A percentile compares a stretch with the other conserved stretches of the same genome.
Conservation (phyloP, 805 yeast species). For the Yarrowia keelungensis region DNA sequence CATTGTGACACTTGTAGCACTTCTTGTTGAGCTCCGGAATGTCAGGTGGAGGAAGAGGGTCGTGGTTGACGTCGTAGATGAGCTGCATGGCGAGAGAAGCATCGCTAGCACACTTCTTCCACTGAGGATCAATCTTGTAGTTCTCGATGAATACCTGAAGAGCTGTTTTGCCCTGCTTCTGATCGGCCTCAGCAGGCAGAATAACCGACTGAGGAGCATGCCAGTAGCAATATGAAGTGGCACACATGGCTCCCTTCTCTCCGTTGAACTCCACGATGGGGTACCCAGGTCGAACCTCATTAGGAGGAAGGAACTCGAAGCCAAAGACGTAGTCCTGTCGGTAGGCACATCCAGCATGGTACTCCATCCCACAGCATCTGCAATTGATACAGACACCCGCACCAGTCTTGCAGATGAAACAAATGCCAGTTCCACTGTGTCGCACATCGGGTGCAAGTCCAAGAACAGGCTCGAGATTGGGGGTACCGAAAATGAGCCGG, state of each 20-base stretch:
- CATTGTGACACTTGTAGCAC: conserved; percentile 20
- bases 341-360: conserved; percentile 68
- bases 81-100: conserved; percentile 12
- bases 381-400: conserved; percentile 61
- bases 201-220: conserved; percentile 1
- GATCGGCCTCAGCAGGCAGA: conserved; percentile 44
- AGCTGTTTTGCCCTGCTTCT: conserved; percentile 44
- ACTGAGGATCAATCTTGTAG: conserved; percentile 43
- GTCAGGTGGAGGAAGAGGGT: conserved; percentile 26
- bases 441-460: conserved; percentile 48
- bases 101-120: conserved; percentile 20
- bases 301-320: conserved; percentile 51
- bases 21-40: conserved; percentile 27
- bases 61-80: conserved; percentile 26
- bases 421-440: conserved; percentile 44
- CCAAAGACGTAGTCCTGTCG: conserved; percentile 59
- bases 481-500: conserved; percentile 54
- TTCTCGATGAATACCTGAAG: conserved; percentile 47
- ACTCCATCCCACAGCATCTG: conserved; percentile 52
- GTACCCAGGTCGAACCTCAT: conserved; percentile 39
- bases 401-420: conserved; percentile 57
- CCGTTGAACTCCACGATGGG: conserved; percentile 42
- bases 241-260: conserved; percentile 44
- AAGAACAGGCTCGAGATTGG: conserved; percentile 57
- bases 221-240: conserved; percentile 44